phyloP scores from a whole-genome alignment of 1,139 yeast species.

The Yamadazyma spencermartinsiae region DNA sequence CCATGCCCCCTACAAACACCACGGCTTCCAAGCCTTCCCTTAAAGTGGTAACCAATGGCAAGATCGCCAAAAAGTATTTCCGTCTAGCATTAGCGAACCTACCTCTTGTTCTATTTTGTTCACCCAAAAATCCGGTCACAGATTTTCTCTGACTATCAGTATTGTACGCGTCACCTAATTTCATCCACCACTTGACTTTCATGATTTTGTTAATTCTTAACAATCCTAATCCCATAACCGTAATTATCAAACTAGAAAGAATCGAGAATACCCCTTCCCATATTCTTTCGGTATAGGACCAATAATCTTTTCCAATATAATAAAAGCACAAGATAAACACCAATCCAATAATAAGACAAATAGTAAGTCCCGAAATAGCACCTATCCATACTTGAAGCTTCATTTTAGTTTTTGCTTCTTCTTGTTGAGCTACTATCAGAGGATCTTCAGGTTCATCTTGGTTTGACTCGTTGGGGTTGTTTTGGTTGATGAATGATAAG shows the following conservation, averaged over 20 bases:
- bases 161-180: conserved; percentile 42
- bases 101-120: conserved; percentile 4
- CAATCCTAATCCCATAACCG: conserved; percentile 87
- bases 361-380: conserved; percentile 64
- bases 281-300: conserved; percentile 79
- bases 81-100: conserved; percentile 15
- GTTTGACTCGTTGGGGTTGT: conserved; percentile 18
- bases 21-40: conserved; percentile 52
- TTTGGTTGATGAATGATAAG: conserved; percentile 75
- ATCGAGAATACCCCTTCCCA: conserved; percentile 93
- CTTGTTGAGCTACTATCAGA: background rate
- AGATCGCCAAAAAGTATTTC: conserved; percentile 38
- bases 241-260: conserved; percentile 76
- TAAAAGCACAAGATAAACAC: conserved; percentile 76
- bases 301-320: conserved; percentile 72
- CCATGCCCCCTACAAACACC: conserved; percentile 49
- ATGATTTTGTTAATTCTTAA: conserved; percentile 71
- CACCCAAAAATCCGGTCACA: background rate
- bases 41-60: conserved; percentile 46
- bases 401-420: conserved; percentile 29
- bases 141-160: conserved; percentile 3
- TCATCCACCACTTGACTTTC: conserved; percentile 53
- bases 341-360: conserved; percentile 78
- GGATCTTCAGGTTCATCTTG: background rate
- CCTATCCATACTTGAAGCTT: conserved; percentile 84